Conservation (phyloP, 1,284 basidiomycete genomes). For the Ganoderma meredithae region DNA sequence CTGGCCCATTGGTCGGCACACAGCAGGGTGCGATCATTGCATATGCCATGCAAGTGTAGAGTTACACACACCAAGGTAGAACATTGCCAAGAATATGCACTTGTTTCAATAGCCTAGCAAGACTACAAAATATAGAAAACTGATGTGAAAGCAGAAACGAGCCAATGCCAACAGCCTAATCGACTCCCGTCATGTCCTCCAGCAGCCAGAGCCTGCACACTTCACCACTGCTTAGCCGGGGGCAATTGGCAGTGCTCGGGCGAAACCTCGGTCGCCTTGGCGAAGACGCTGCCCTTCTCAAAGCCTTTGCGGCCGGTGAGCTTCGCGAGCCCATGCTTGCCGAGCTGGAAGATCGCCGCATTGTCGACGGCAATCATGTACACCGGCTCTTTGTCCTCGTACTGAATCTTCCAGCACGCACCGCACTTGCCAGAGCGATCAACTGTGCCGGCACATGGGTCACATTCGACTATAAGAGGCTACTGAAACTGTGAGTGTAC, state of each 20-base stretch:
- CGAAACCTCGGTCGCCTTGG: background rate
- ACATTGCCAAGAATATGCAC: background rate
- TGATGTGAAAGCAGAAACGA: background rate
- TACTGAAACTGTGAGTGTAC: background rate
- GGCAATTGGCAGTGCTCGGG: background rate
- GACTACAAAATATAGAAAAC: constrained; percentile 9
- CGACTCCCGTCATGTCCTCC: no score
- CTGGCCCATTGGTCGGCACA: no score
- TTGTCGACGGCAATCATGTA: constrained; percentile 8
- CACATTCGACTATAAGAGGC: no score
- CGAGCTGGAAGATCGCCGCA: constrained; percentile 7
- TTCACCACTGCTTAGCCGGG: background rate
- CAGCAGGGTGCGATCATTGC: no score
- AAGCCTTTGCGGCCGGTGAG: background rate
- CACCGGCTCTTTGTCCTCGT: background rate
- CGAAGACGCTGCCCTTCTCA: background rate
- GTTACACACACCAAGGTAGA: no score
- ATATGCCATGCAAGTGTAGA: no score
- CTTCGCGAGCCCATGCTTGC: background rate
- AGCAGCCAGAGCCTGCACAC: background rate
- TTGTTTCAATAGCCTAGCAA: constrained; percentile 22
- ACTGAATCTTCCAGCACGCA: constrained; percentile 5
- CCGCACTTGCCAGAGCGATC: background rate
- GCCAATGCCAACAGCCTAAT: no score
- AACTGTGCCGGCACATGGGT: background rate